Evolutionary conservation across 139 green algal genomes (phyloP).

Genomic region (Haematococcus lacustris): DNA sequence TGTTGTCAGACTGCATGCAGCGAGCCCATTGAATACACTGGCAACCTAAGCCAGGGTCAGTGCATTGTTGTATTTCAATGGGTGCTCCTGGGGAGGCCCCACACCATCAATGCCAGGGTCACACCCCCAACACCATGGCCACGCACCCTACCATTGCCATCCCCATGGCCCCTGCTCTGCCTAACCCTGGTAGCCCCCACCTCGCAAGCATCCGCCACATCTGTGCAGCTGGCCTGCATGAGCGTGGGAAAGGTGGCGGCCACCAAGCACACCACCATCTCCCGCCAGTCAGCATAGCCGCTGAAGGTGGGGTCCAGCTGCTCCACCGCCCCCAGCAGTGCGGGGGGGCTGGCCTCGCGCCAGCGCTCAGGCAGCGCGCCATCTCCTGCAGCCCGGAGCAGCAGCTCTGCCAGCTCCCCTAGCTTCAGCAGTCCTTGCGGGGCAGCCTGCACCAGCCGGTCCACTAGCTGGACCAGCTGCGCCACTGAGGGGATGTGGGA

Average conservation of each 20-base stretch:
- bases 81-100: too few relatives aligned
- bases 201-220: constrained; percentile 30
- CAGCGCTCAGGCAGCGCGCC: constrained; percentile 23
- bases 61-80: too few relatives aligned
- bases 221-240: constrained; percentile 20
- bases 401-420: constrained; percentile 30
- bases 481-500: constrained; percentile 28
- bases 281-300: constrained; percentile 50
- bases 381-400: constrained; percentile 21
- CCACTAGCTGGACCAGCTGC: constrained; percentile 39
- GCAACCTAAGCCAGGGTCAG: too few relatives aligned
- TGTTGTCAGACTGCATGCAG: too few relatives aligned
- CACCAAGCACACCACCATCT: constrained; percentile 38
- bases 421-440: constrained; percentile 34
- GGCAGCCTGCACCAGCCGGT: constrained; percentile 16
- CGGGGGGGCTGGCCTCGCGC: constrained; percentile 7
- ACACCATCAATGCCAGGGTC: too few relatives aligned
- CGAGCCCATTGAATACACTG: too few relatives aligned
- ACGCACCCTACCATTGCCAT: too few relatives aligned
- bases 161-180: too few relatives aligned
- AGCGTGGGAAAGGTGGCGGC: constrained; percentile 35
- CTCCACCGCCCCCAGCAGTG: constrained; percentile 27
- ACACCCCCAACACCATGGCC: too few relatives aligned
- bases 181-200: too few relatives aligned
- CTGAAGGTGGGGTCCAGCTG: constrained; percentile 36